phyloP scores from a whole-genome alignment of 495 filamentous ascomycete genomes.

The Aeminium ludgeri region DNA sequence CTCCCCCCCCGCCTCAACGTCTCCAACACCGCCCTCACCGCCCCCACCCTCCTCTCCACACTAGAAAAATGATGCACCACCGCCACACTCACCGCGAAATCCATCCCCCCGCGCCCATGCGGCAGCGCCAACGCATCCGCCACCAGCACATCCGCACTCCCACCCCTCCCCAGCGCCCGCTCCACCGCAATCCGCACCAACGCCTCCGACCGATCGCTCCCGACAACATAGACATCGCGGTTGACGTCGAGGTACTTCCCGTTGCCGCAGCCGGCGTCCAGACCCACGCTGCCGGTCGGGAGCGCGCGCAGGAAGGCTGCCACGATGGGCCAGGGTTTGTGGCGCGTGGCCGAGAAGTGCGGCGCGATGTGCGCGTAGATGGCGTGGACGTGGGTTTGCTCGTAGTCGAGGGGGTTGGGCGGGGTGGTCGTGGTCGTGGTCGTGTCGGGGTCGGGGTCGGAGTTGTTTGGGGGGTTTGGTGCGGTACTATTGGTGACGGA shows the following conservation, averaged over 20 bases:
- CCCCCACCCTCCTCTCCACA: slow-evolving; percentile 52
- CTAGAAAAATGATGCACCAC: slow-evolving; percentile 92
- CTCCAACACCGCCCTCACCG: slow-evolving; percentile 53
- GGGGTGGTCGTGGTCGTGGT: not conserved
- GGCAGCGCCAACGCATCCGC: slow-evolving; percentile 57
- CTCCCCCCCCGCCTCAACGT: slow-evolving; percentile 47
- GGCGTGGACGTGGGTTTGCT: slow-evolving; percentile 71
- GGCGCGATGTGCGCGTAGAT: slow-evolving; percentile 89
- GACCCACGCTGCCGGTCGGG: slow-evolving; percentile 56
- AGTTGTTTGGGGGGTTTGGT: not conserved
- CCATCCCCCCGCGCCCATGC: slow-evolving; percentile 51
- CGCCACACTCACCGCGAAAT: slow-evolving; percentile 90
- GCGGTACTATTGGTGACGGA: not conserved
- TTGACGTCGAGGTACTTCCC: slow-evolving; percentile 86
- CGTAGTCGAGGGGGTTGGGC: slow-evolving; percentile 35
- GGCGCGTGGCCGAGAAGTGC: slow-evolving; percentile 88
- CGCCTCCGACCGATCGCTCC: slow-evolving; percentile 64
- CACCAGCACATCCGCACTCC: too few relatives aligned
- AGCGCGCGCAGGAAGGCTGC: slow-evolving; percentile 57
- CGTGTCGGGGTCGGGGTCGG: too few relatives aligned
- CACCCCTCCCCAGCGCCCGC: too few relatives aligned
- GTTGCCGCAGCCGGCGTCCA: slow-evolving; percentile 91
- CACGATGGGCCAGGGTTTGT: slow-evolving; percentile 96
- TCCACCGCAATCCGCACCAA: slow-evolving; percentile 51
- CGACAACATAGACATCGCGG: slow-evolving; percentile 61